A percentile compares a stretch with the other conserved stretches of the same genome.
Evolutionary conservation across 208 protist genomes (phyloP).

Genomic region (Herpetomonas tarakana): DNA sequence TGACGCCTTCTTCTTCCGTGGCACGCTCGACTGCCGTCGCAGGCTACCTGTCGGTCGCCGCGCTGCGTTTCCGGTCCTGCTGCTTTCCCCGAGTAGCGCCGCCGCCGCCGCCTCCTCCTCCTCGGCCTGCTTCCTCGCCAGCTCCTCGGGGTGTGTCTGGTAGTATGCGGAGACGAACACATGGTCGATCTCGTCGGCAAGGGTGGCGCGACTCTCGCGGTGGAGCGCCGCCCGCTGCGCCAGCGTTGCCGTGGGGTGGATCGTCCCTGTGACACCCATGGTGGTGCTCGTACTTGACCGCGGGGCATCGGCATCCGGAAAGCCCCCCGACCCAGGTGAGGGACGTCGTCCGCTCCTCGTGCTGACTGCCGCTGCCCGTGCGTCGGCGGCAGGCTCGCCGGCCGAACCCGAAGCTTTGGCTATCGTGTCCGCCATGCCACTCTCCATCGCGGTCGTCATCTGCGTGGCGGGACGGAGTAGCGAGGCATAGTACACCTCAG

Average conservation of each 20-base stretch:
- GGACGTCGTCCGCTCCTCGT: no score
- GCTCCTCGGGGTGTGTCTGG: conserved; percentile 37
- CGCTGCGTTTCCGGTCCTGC: no score
- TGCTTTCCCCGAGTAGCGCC: no score
- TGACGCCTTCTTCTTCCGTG: conserved; percentile 9
- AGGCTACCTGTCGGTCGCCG: background rate
- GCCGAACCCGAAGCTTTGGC: background rate
- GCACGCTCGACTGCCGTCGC: background rate
- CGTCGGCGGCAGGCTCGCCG: background rate
- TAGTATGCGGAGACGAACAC: conserved; percentile 57
- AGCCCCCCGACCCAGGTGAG: no score
- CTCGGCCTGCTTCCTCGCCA: conserved; percentile 14
- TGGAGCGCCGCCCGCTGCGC: conserved; percentile 12
- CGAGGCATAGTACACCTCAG: conserved; percentile 25
- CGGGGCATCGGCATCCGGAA: background rate
- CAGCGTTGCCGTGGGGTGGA: conserved; percentile 12
- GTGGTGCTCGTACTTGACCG: background rate
- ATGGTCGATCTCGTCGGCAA: conserved; percentile 46
- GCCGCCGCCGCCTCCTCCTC: conserved; percentile 7
- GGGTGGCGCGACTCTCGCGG: conserved; percentile 20
- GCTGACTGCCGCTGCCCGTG: background rate
- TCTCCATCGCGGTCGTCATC: conserved; percentile 6
- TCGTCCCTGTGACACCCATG: background rate
- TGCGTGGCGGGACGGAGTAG: conserved; percentile 11
- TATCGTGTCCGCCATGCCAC: background rate